phyloP scores from a whole-genome alignment of 2,329 filamentous ascomycete genomes.

The Talaromyces sp. region DNA sequence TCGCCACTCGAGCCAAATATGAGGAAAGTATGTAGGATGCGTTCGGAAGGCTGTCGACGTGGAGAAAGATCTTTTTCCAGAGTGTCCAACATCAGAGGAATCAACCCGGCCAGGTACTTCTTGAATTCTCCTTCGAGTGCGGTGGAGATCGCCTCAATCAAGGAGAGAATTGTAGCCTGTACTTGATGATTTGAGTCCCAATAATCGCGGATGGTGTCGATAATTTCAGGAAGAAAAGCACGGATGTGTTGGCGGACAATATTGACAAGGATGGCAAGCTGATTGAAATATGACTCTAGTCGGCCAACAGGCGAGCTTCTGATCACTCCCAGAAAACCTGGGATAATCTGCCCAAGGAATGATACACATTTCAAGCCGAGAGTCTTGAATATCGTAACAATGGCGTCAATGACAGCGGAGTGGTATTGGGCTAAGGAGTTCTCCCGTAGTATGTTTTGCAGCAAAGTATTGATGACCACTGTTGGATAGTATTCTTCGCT shows the following conservation, averaged over 20 bases:
- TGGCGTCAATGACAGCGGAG: constrained; percentile 89
- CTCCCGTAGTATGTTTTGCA: constrained; percentile 83
- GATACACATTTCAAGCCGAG: constrained; percentile 93
- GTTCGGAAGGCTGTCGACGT: constrained; percentile 78
- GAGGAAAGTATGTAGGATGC: constrained; percentile 89
- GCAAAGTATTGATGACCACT: constrained; percentile 91
- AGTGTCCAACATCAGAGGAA: constrained; percentile 91
- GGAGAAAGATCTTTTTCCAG: constrained; percentile 78
- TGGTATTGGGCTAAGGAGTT: constrained; percentile 87
- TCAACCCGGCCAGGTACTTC: constrained; percentile 81
- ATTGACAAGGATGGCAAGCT: constrained; percentile 85
- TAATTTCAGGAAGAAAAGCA: constrained; percentile 81
- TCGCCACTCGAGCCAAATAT: constrained; percentile 94
- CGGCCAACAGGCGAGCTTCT: constrained; percentile 71
- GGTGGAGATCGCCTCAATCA: constrained; percentile 90
- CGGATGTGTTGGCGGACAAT: constrained; percentile 97
- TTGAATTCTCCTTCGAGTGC: constrained; percentile 98
- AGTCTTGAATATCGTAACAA: constrained; percentile 98
- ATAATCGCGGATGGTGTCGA: constrained; percentile 81
- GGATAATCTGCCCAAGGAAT: constrained; percentile 90
- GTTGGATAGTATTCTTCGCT: constrained; percentile 99
- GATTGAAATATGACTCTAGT: constrained; percentile 95
- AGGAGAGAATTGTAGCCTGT: constrained; percentile 83
- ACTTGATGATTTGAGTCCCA: constrained; percentile 79
- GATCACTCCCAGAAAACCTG: constrained; percentile 88